Percentiles rank a stretch among this genome's conserved stretches.
phyloP scores from a whole-genome alignment of 2,329 filamentous ascomycete species.

The Scedosporium apiospermum region DNA sequence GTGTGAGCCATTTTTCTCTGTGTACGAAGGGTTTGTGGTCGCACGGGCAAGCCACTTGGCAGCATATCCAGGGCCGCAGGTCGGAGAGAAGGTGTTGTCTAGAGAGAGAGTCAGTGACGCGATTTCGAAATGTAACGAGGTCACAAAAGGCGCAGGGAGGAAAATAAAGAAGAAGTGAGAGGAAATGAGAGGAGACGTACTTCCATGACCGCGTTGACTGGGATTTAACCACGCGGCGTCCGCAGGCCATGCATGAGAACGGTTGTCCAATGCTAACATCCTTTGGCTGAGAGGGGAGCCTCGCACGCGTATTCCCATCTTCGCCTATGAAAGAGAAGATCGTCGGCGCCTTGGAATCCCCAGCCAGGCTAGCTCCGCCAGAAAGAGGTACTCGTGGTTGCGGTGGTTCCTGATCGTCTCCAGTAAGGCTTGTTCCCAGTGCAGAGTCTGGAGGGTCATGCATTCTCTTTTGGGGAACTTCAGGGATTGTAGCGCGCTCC shows the following conservation, averaged over 20 bases:
- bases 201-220: background rate
- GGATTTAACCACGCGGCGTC: background rate
- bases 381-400: background rate
- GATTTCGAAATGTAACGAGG: background rate
- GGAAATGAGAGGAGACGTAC: background rate
- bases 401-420: background rate
- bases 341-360: background rate
- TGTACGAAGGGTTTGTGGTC: background rate
- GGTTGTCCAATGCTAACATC: background rate
- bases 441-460: background rate
- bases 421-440: background rate
- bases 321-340: background rate
- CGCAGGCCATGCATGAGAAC: background rate
- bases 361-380: background rate
- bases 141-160: no score
- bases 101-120: no score
- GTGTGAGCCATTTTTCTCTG: background rate
- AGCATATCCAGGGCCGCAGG: background rate
- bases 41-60: background rate
- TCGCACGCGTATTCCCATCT: background rate
- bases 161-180: no score
- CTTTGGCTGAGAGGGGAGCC: background rate
- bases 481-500: background rate
- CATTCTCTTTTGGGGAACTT: background rate
- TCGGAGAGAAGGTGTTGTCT: background rate